Percentiles rank a stretch among this genome's conserved stretches.
These are phyloP conservation scores for Plasmopara viticola DNA, from an alignment of 352 stramenopile genomes.

Conservation along the genomic window DNA sequence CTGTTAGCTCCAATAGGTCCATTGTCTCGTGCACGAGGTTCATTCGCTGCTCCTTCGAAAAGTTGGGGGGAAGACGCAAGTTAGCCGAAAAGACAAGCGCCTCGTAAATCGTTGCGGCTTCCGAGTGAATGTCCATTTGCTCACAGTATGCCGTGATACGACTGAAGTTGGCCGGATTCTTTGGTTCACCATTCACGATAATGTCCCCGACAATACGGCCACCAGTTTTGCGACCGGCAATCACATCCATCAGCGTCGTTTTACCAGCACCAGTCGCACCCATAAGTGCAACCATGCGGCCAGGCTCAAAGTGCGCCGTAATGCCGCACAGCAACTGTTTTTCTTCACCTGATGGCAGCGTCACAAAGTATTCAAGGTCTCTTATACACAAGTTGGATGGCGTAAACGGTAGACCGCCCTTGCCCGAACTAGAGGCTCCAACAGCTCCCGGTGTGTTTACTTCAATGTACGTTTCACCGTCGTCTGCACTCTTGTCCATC, in stretches of 20 bases:
- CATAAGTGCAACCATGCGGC: slow-evolving; percentile 71
- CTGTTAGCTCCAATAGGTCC: slow-evolving; percentile 43
- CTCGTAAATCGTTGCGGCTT: slow-evolving; percentile 80
- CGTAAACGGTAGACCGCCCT: slow-evolving; percentile 29
- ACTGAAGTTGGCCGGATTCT: slow-evolving; percentile 75
- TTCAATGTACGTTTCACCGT: slow-evolving; percentile 34
- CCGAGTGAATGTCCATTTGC: slow-evolving; percentile 86
- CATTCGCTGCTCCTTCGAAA: slow-evolving; percentile 30
- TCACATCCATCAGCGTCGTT: slow-evolving; percentile 62
- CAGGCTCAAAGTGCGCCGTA: slow-evolving; percentile 49
- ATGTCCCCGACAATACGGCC: slow-evolving; percentile 81
- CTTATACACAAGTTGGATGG: slow-evolving; percentile 40
- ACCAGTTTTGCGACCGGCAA: slow-evolving; percentile 65
- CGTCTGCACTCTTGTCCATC: slow-evolving; percentile 19
- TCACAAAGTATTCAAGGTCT: slow-evolving; percentile 46
- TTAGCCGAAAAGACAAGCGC: slow-evolving; percentile 87
- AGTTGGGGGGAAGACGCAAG: slow-evolving; percentile 61
- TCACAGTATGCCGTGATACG: slow-evolving; percentile 89
- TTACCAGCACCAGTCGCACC: slow-evolving; percentile 32
- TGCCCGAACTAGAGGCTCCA: neutral
- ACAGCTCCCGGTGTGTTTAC: slow-evolving; percentile 16
- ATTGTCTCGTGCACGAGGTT: slow-evolving; percentile 45
- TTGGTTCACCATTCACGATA: slow-evolving; percentile 80
- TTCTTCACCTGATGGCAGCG: slow-evolving; percentile 40
- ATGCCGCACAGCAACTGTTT: slow-evolving; percentile 38